Evolutionary conservation across 2,329 filamentous ascomycete species (phyloP).

Genomic region (Penicillium sp.): DNA sequence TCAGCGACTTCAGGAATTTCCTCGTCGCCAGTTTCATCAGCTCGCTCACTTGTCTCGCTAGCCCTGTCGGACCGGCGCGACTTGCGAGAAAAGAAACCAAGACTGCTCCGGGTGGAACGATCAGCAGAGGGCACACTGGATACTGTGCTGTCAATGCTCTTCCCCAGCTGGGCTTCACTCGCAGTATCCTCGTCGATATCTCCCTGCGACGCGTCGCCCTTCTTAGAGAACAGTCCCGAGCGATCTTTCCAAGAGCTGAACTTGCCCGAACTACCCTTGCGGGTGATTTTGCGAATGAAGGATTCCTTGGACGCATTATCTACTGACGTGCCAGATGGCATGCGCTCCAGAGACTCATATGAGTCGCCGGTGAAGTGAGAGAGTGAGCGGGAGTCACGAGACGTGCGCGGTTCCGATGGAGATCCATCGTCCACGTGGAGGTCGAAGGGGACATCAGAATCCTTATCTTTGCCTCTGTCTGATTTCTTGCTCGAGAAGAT

Average conservation of each 20-base stretch:
- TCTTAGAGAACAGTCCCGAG: slow-evolving; percentile 51
- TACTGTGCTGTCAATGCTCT: slow-evolving; percentile 47
- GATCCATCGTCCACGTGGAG: slow-evolving; percentile 44
- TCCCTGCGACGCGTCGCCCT: slow-evolving; percentile 47
- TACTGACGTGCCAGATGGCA: slow-evolving; percentile 47
- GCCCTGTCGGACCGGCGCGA: slow-evolving; percentile 48
- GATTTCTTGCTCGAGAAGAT: slow-evolving; percentile 61
- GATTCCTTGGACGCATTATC: slow-evolving; percentile 52
- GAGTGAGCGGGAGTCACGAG: slow-evolving; percentile 50
- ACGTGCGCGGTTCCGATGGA: slow-evolving; percentile 50
- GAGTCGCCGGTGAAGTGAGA: slow-evolving; percentile 52
- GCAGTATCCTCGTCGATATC: slow-evolving; percentile 51
- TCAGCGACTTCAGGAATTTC: slow-evolving; percentile 41
- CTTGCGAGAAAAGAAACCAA: slow-evolving; percentile 55
- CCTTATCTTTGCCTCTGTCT: slow-evolving; percentile 42
- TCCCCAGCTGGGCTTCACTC: slow-evolving; percentile 46
- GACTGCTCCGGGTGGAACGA: slow-evolving; percentile 47
- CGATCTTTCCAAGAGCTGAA: slow-evolving; percentile 59
- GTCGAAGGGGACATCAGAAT: slow-evolving; percentile 35
- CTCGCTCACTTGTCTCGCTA: slow-evolving; percentile 49
- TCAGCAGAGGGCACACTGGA: slow-evolving; percentile 49
- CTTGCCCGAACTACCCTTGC: slow-evolving; percentile 56
- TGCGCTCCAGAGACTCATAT: slow-evolving; percentile 52
- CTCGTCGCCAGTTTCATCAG: slow-evolving; percentile 50
- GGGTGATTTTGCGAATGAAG: slow-evolving; percentile 57